phyloP scores from a whole-genome alignment of 805 yeast species.

The Lipomyces kockii region DNA sequence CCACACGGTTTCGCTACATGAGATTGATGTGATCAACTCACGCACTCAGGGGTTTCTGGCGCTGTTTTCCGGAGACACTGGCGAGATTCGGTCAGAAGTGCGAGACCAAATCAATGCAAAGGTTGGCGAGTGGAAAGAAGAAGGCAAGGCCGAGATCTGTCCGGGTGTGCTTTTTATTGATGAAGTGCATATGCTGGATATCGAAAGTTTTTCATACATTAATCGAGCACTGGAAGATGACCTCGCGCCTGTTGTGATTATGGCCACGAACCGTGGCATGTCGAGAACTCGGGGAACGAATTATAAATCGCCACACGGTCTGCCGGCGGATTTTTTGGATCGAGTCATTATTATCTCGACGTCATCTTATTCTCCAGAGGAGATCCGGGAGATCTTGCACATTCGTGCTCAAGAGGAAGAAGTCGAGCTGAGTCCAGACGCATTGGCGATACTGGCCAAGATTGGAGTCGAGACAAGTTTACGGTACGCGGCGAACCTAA shows the following conservation, averaged over 20 bases:
- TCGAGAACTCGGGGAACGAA: slow-evolving; percentile 92
- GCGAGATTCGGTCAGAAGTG: slow-evolving; percentile 94
- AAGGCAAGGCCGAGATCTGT: slow-evolving; percentile 94
- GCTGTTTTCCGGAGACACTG: slow-evolving; percentile 93
- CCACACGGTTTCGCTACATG: slow-evolving; percentile 97
- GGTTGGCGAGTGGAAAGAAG: slow-evolving; percentile 98
- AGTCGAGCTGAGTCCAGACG: slow-evolving; percentile 79
- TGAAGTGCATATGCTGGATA: slow-evolving; percentile 97
- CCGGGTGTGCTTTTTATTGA: slow-evolving; percentile 98
- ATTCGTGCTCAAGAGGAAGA: slow-evolving; percentile 96
- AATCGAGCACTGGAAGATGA: slow-evolving; percentile 97
- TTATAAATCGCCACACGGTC: slow-evolving; percentile 96
- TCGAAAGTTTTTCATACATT: slow-evolving; percentile 92
- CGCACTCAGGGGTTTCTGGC: slow-evolving; percentile 98
- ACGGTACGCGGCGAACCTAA: slow-evolving; percentile 89
- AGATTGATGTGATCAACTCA: slow-evolving; percentile 95
- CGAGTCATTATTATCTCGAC: slow-evolving; percentile 93
- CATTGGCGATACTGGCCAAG: slow-evolving; percentile 83
- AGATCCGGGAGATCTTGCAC: slow-evolving; percentile 80
- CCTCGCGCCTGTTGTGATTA: slow-evolving; percentile 93
- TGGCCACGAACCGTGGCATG: slow-evolving; percentile 98
- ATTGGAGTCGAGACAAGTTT: slow-evolving; percentile 89
- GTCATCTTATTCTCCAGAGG: slow-evolving; percentile 73
- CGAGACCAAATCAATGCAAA: slow-evolving; percentile 95
- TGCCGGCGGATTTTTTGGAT: slow-evolving; percentile 92